These are phyloP conservation scores for Cystobasidium tubakii DNA, from an alignment of 768 basidiomycete genomes.

Conservation along the genomic window DNA sequence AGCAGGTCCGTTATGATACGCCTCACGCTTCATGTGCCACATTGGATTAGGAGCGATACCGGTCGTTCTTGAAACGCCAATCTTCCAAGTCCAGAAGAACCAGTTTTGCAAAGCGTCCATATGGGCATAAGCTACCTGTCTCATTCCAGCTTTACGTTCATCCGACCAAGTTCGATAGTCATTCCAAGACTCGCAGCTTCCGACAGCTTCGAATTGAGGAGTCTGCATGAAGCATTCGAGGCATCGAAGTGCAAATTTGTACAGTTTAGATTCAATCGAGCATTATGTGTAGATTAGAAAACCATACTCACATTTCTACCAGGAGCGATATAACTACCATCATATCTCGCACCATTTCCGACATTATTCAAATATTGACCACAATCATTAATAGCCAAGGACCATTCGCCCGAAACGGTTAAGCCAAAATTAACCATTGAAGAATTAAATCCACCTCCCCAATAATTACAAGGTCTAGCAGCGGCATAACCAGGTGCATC, in stretches of 20 bases:
- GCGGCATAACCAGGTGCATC: constrained; percentile 5
- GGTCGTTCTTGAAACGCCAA: constrained; percentile 46
- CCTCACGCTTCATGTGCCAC: constrained; percentile 40
- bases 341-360: constrained; percentile 71
- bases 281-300: neutral
- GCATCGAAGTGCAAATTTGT: neutral
- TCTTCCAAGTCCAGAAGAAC: constrained; percentile 94
- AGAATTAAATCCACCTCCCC: constrained; percentile 66
- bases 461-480: constrained; percentile 63
- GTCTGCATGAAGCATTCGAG: neutral
- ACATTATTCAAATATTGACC: constrained; percentile 53
- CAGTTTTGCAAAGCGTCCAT: constrained; percentile 61
- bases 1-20: neutral
- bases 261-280: no score
- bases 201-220: constrained; percentile 49
- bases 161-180: constrained; percentile 65
- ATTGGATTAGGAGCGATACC: constrained; percentile 53
- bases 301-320: constrained; percentile 33
- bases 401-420: constrained; percentile 79
- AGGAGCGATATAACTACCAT: constrained; percentile 54
- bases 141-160: constrained; percentile 61
- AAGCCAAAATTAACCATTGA: constrained; percentile 76
- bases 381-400: constrained; percentile 69
- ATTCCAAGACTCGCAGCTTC: constrained; percentile 66
- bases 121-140: constrained; percentile 54